Evolutionary conservation across 306 rosid genomes (phyloP), one percentile per base, ranked within the genome.

Genomic region (Fagus crenata): DNA sequence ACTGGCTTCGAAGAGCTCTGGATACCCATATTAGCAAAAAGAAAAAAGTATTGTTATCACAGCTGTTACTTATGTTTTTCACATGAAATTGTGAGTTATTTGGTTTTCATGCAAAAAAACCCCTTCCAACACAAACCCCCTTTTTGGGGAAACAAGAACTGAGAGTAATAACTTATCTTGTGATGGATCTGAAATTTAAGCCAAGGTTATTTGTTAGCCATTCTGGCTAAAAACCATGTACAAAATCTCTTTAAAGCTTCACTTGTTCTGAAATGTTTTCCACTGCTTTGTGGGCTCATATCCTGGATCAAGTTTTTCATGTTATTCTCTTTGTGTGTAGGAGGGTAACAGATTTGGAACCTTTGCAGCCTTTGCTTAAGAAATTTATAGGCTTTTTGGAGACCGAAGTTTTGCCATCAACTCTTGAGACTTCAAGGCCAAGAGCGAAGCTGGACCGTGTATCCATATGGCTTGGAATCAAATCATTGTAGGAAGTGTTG

Each of bases 341-440:
- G 97, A 89, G 84, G 75, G 92, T 90, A 59, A 76, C 82, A 63
- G 96, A 88, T 78, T 81, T 95, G 89, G 97, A 95, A 75, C 97
- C 96, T 79, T 84, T 95, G 89, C 98, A 95, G 87, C 96, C 97
- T 41, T 75, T 95, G 84, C 92, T 95, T 67, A 89, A 87, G 86
- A 95, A 89, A 81, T 92, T 89, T 83, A 86, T 95, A 76, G 80
- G 89, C 85, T 79, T 84, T 83, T 77, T 95, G 87, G 97, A 90
- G 89, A 78, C 84, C 31, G 95, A 89, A 82, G 83, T 82, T 69
- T 84, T 92, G 58, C 96, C 93, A 53, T 84, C 89, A 53, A 80
- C 84, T 75, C 67, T 78, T 76, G 86, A 88, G 83, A 77, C 84
- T 78, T 79, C 79, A 79, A 80, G 88, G 76, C 90, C 93, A 80